phyloP scores from a whole-genome alignment of 2,329 filamentous ascomycete species.

The Sarocladium brachiariae region DNA sequence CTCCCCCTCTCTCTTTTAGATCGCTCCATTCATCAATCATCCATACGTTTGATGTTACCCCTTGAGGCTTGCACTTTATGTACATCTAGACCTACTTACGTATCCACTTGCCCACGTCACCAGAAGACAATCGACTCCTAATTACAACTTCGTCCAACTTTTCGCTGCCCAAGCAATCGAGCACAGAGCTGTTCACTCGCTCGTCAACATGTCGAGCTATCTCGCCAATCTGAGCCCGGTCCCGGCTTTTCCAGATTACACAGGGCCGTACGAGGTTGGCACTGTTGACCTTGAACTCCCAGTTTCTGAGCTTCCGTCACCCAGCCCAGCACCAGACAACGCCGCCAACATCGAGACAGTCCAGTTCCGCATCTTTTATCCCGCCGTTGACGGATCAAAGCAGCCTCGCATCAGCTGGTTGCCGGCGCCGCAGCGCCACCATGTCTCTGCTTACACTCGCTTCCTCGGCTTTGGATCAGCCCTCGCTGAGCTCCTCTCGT shows the following conservation, averaged over 20 bases:
- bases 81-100: neutral
- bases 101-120: neutral
- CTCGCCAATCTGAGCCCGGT: conserved; percentile 58
- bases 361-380: conserved; percentile 78
- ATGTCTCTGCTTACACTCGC: conserved; percentile 67
- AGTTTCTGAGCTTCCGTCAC: conserved; percentile 48
- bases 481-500: conserved; percentile 54
- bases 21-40: too few species aligned
- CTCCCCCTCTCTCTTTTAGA: too few species aligned
- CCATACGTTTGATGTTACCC: too few species aligned
- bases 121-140: neutral
- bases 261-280: conserved; percentile 71
- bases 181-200: neutral
- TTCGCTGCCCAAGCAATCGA: neutral
- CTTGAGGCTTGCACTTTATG: too few species aligned
- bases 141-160: neutral
- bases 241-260: conserved; percentile 67
- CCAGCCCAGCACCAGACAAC: conserved; percentile 45
- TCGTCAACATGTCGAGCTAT: conserved; percentile 20
- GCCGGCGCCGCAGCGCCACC: conserved; percentile 66
- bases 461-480: conserved; percentile 62
- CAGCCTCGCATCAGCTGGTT: conserved; percentile 67
- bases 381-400: conserved; percentile 46
- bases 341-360: conserved; percentile 60
- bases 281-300: conserved; percentile 77